Base-by-base conservation (phyloP, 2,329 filamentous ascomycete genomes). In the Fusarium beomiforme region DNA sequence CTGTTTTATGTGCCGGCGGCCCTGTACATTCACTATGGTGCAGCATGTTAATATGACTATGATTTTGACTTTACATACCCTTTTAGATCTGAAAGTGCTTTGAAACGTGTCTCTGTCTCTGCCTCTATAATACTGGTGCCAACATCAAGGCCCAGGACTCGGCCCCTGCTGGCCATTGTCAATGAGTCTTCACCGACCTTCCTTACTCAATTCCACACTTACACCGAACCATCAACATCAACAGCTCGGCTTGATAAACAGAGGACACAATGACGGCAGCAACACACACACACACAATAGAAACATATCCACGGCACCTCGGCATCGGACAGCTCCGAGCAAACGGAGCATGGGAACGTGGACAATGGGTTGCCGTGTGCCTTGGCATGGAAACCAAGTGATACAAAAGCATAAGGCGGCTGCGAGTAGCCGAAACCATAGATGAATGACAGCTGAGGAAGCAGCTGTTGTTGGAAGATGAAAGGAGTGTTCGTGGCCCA, bases 21-120 rank as follows among this genome's bases (percentile, higher is more conserved):
- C 37, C 49, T 72, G 66, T 69, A 68, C 63, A 57, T 71, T 50
- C 59, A 59, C 21, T 51, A 67, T 33, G 41, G 59, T 69, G 44
- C 34, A 70, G 33, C 41, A 72, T 59, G 65, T 55, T 69, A 72
- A 72, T 72, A 72, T 34, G 66, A 72, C 53, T 39, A 65, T 61
- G 66, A 59, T 64, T 70, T 64, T 61, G 66, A 59, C 68, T 70
- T 64, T 39, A 44, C 46, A 69, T 39, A 37, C 13, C 39, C 24
- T 42, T 29, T 9, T 23, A n/a, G n/a, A 26, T 23, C 12, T 36
- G 19, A 19, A 17, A 8, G 17, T 34, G 41, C 26, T 19, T 34
- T 47, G 39, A 29, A 29, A 21, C 10, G 46, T 46, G n/a, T 24
- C 4, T 23, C 5, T 49, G 31, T n/a, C 8, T n/a, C 19, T 17